Base-by-base conservation (phyloP, 2,329 filamentous ascomycete species). In the Talaromyces funiculosus region DNA sequence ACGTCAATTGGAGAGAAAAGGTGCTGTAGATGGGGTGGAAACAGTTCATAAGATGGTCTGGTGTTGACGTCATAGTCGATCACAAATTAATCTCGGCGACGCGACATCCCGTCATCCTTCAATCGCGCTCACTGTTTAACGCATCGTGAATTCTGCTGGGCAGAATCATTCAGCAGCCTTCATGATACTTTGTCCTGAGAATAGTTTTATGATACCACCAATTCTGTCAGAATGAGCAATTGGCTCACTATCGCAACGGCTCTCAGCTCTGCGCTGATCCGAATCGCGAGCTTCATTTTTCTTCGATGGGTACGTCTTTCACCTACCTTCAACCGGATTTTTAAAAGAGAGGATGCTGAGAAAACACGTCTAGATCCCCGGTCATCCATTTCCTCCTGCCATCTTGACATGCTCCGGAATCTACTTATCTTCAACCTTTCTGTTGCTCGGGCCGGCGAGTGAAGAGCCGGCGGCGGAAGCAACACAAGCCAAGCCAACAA, bases 251-350 rank as follows among this genome's bases (percentile, higher is more conserved):
- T 69, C 49, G 65, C 68, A 29, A 70, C 71, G 18, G 69, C 68
- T n/a, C 66, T 68, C 31, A 77, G 71, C 67, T 79, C 77, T 9
- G 62, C 68, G 12, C 60, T 72, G 35, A 64, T 76, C 54, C 70
- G 77, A 45, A 40, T 78, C 16, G 62, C 67, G 2, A 66, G 72
- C 54, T 78, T 76, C 63, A 60, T 73, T 35, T 78, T 79, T 64
- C 68, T 80, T 20, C 71, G 77, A 73, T 80, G 77, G 77, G 77
- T 79, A 69, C 14, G 51, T 14, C 33, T n/a, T n/a, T n/a, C n/a
- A n/a, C n/a, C 0, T 35, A 20, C 6, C n/a, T 35, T 14, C 9
- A n/a, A n/a, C n/a, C n/a, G n/a, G n/a, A n/a, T n/a, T n/a, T n/a
- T n/a, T n/a, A n/a, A n/a, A n/a, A 35, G 47, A 20, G 12, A 7